Evolutionary conservation across 2,329 filamentous ascomycete species (phyloP).

Genomic region (Cercospora zeae-maydis): DNA sequence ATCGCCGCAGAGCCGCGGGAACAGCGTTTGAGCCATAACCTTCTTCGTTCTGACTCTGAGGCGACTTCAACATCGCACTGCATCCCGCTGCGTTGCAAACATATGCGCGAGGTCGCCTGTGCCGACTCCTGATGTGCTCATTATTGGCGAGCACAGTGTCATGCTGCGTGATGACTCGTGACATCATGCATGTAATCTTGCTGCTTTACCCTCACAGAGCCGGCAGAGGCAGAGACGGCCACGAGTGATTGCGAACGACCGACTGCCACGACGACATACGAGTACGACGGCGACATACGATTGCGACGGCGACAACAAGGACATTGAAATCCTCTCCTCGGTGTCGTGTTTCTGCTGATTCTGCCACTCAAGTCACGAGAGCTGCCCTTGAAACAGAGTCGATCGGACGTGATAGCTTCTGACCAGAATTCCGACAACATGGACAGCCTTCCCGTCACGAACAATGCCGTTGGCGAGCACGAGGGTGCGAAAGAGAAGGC

Average conservation of each 20-base stretch:
- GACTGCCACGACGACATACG: too few relatives aligned
- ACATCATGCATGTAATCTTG: neutral
- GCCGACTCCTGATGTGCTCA: too few relatives aligned
- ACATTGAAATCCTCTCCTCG: too few relatives aligned
- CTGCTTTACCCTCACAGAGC: neutral
- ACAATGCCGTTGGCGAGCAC: conserved; percentile 48
- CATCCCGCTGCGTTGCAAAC: neutral
- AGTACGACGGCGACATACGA: too few relatives aligned
- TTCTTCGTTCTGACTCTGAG: neutral
- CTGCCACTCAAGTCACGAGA: neutral
- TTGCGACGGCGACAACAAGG: too few relatives aligned
- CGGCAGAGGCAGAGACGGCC: too few relatives aligned
- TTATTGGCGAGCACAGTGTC: too few relatives aligned
- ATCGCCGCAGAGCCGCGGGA: conserved; percentile 3
- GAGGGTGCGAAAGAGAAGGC: conserved; percentile 55
- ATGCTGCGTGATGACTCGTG: conserved; percentile 2
- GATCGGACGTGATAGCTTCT: neutral
- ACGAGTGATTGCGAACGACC: too few relatives aligned
- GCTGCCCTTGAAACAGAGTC: neutral
- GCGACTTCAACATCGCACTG: neutral
- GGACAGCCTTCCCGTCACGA: conserved; percentile 39
- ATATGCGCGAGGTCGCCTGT: too few relatives aligned
- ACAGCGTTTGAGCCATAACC: neutral
- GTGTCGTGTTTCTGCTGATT: neutral
- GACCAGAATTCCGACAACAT: conserved; percentile 7